Evolutionary conservation across 352 stramenopile genomes (phyloP), one percentile per base, ranked within the genome.

Genomic region (Pythium aquatile): DNA sequence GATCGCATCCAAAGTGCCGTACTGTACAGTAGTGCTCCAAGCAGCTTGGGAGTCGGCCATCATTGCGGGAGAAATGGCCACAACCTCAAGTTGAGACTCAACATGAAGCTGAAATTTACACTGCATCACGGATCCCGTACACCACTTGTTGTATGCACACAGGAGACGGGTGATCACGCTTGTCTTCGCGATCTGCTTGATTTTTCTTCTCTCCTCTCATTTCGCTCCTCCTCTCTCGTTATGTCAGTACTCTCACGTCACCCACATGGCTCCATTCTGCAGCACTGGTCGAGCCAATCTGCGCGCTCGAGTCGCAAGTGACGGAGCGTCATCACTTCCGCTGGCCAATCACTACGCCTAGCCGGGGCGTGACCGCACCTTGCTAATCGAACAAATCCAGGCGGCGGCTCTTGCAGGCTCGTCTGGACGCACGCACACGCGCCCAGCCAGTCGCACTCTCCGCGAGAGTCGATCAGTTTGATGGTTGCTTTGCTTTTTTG

Each of bases 251-350:
- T 4, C 35, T 17, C 35, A 42, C 35, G 35, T 42, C 35, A 42
- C 35, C 35, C 39, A 47, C 39, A 47, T 47, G 39, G 39, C 39
- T 47, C 39, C 39, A 47, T 26, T 47, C 39, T 39, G 49, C 26
- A 6, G 20, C 20, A 24, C 20, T 24, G 20, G 20, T 24, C 20
- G 24, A 58, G 47, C 54, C 61, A 68, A 68, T 68, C n/a, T 47
- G 16, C 28, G 30, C 1, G 10, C 20, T 5, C 28, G 63, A 51
- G 56, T 61, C n/a, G 2, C 6, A n/a, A 37, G 57, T 70, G 63
- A 70, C 56, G 60, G 48, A 42, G 63, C 63, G 63, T 70, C 57
- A 65, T 59, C 63, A 54, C 56, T n/a, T 59, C 48, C 20, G 3
- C 20, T 2, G 52, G 49, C 63, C 63, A 70, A 70, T 70, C 63